A percentile compares a stretch with the other conserved stretches of the same genome.
phyloP scores from a whole-genome alignment of 208 protist species.

The Crithidia brevicula region DNA sequence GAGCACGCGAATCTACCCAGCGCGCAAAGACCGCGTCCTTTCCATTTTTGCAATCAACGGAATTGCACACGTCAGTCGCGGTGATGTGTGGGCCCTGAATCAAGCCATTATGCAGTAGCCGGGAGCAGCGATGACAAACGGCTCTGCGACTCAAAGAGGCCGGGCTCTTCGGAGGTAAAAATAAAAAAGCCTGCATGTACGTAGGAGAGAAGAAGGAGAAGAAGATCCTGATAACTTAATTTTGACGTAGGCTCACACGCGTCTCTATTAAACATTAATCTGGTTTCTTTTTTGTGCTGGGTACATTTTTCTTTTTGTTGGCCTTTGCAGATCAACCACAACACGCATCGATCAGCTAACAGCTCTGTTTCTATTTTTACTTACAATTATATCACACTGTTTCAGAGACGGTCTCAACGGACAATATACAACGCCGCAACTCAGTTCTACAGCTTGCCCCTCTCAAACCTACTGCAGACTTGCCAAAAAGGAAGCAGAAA shows the following conservation, averaged over 20 bases:
- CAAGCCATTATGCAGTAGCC: slow-evolving; percentile 48
- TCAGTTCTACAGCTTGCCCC: background rate
- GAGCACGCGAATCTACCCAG: slow-evolving; percentile 58
- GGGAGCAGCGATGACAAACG: background rate
- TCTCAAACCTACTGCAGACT: too few relatives aligned
- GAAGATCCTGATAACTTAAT: too few relatives aligned
- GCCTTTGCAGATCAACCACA: background rate
- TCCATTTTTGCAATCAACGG: slow-evolving; percentile 49
- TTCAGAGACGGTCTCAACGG: too few relatives aligned
- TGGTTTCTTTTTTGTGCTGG: background rate
- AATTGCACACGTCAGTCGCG: slow-evolving; percentile 35
- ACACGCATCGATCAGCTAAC: background rate
- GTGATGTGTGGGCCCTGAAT: slow-evolving; percentile 50
- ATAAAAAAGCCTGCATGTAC: background rate
- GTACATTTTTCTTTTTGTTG: background rate
- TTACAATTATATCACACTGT: background rate
- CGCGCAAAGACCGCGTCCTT: slow-evolving; percentile 32
- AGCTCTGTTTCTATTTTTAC: background rate
- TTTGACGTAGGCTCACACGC: too few relatives aligned
- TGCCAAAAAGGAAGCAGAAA: too few relatives aligned
- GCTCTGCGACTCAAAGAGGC: too few relatives aligned
- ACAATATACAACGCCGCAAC: background rate
- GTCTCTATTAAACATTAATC: too few relatives aligned
- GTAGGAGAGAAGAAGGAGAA: background rate
- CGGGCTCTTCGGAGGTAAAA: too few relatives aligned